These are phyloP conservation scores for Citropsis articulata DNA, from an alignment of 345 rosid species.

Conservation along the genomic window DNA sequence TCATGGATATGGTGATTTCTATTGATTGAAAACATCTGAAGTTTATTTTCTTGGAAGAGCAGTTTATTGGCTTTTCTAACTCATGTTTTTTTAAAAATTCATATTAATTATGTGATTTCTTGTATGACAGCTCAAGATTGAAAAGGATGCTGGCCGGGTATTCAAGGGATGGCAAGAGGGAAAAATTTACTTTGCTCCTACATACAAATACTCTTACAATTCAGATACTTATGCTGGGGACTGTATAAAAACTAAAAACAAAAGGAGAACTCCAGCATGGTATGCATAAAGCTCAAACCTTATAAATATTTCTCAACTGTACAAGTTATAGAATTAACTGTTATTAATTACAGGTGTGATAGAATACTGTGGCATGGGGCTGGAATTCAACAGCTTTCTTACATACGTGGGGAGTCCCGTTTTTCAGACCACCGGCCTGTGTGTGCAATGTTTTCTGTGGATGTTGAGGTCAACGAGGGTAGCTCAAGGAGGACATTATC, in stretches of 20 bases:
- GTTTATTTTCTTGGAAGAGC: neutral
- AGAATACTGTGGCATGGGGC: conserved; percentile 84
- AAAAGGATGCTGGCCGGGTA: conserved; percentile 84
- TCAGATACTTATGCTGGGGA: conserved; percentile 87
- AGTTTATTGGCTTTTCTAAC: neutral
- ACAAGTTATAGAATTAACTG: neutral
- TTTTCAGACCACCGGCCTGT: conserved; percentile 97
- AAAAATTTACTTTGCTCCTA: conserved; percentile 82
- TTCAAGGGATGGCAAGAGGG: conserved; percentile 93
- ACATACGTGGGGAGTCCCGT: conserved; percentile 58
- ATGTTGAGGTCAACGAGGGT: conserved; percentile 44
- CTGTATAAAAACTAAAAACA: conserved; percentile 49
- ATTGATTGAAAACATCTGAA: neutral
- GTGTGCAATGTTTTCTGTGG: conserved; percentile 54
- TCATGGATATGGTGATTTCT: neutral
- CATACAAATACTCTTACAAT: conserved; percentile 82
- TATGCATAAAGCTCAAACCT: conserved; percentile 19
- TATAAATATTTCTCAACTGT: neutral
- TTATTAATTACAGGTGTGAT: conserved; percentile 67
- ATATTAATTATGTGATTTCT: neutral
- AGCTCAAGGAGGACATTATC: conserved; percentile 26
- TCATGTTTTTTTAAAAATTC: neutral
- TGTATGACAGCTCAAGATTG: conserved; percentile 69
- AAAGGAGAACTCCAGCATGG: conserved; percentile 99
- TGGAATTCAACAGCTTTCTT: conserved; percentile 60